Percentiles rank a stretch among this genome's conserved stretches.
Conservation (phyloP, 2,329 filamentous ascomycete genomes). For the Penicillium oxalicum region DNA sequence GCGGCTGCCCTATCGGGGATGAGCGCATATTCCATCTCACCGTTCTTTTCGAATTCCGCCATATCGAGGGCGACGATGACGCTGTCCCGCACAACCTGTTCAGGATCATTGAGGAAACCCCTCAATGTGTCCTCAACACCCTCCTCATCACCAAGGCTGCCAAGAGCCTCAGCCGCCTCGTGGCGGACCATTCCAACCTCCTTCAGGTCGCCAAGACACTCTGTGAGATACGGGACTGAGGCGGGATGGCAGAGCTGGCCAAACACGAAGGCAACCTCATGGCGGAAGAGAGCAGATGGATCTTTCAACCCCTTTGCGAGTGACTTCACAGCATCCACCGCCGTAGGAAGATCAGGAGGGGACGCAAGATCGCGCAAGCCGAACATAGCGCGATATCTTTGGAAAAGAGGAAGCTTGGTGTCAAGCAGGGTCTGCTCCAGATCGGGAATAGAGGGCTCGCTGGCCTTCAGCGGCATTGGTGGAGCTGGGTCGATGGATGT, state of each 20-base stretch:
- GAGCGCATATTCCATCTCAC: constrained; percentile 84
- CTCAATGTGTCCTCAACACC: constrained; percentile 83
- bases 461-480: constrained; percentile 65
- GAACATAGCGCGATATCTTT: constrained; percentile 97
- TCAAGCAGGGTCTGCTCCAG: constrained; percentile 75
- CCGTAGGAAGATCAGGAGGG: constrained; percentile 83
- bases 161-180: constrained; percentile 92
- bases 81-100: constrained; percentile 90
- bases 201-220: constrained; percentile 67
- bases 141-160: constrained; percentile 86
- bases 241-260: constrained; percentile 92
- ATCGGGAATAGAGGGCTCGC: constrained; percentile 60
- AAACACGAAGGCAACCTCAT: constrained; percentile 98
- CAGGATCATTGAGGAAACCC: constrained; percentile 79
- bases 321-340: constrained; percentile 77
- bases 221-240: constrained; percentile 84
- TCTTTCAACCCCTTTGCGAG: constrained; percentile 82
- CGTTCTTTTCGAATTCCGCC: constrained; percentile 91
- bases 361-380: constrained; percentile 90
- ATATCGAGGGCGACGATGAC: constrained; percentile 94
- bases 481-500: constrained; percentile 93
- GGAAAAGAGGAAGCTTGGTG: constrained; percentile 71
- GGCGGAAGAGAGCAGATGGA: constrained; percentile 85
- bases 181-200: constrained; percentile 97
- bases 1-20: constrained; percentile 56